A percentile compares a stretch with the other conserved stretches of the same genome.
Evolutionary conservation across 1,284 basidiomycete genomes (phyloP).

Genomic region (Ustilago curta): DNA sequence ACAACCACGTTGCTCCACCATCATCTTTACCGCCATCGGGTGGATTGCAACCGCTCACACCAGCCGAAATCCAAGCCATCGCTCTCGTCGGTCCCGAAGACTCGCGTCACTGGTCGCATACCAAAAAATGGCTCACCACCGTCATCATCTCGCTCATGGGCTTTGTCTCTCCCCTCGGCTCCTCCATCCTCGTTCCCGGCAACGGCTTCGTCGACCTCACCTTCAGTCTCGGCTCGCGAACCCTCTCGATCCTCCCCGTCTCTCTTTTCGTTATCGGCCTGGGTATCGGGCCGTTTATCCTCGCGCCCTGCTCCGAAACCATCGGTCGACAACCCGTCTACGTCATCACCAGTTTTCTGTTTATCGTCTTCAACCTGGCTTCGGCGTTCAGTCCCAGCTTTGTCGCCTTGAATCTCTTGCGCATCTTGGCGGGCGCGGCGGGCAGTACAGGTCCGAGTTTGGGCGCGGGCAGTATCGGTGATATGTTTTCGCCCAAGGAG

Average conservation of each 20-base stretch:
- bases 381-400: slow-evolving; percentile 63
- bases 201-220: slow-evolving; percentile 36
- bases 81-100: slow-evolving; percentile 38
- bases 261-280: slow-evolving; percentile 59
- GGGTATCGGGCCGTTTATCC: slow-evolving; percentile 71
- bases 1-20: slow-evolving; percentile 2
- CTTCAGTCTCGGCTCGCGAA: slow-evolving; percentile 43
- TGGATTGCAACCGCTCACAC: slow-evolving; percentile 24
- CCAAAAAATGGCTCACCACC: slow-evolving; percentile 55
- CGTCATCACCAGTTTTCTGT: slow-evolving; percentile 57
- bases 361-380: slow-evolving; percentile 68
- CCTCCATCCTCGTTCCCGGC: slow-evolving; percentile 60
- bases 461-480: slow-evolving; percentile 60
- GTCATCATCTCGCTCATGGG: slow-evolving; percentile 63
- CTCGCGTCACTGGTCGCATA: slow-evolving; percentile 33
- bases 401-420: slow-evolving; percentile 58
- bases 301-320: slow-evolving; percentile 71
- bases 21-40: slow-evolving; percentile 7
- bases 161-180: slow-evolving; percentile 64
- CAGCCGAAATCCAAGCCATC: slow-evolving; percentile 30
- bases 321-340: slow-evolving; percentile 71
- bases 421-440: slow-evolving; percentile 58
- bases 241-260: slow-evolving; percentile 54
- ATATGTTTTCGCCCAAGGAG: slow-evolving; percentile 61
- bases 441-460: slow-evolving; percentile 60